These are phyloP conservation scores for Hemileccinum impolitum DNA, from an alignment of 768 basidiomycete species.

Conservation along the genomic window DNA sequence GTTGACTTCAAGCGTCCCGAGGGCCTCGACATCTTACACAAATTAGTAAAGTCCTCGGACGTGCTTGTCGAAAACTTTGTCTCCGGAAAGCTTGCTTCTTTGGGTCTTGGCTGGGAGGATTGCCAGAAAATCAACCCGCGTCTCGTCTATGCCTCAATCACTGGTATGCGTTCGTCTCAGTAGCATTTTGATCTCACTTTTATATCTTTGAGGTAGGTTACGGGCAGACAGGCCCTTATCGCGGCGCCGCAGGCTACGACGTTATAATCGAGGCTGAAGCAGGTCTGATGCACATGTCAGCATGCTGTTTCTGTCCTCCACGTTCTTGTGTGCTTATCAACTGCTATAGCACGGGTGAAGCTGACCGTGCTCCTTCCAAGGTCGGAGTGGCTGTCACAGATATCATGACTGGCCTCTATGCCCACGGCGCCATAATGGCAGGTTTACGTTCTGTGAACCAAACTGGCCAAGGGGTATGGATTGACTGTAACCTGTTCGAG, in stretches of 20 bases:
- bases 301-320: conserved; percentile 16
- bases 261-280: conserved; percentile 87
- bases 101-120: conserved; percentile 86
- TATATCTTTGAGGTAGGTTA: conserved; percentile 46
- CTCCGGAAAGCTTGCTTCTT: conserved; percentile 76
- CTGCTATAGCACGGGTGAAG: conserved; percentile 73
- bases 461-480: conserved; percentile 86
- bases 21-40: conserved; percentile 72
- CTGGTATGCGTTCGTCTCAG: conserved; percentile 47
- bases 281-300: conserved; percentile 91
- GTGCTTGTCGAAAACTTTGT: conserved; percentile 89
- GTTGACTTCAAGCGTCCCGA: conserved; percentile 81
- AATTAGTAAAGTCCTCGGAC: conserved; percentile 71
- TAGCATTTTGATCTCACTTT: neutral
- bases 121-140: conserved; percentile 73
- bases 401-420: conserved; percentile 83
- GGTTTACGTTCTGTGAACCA: conserved; percentile 76
- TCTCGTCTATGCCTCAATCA: conserved; percentile 86
- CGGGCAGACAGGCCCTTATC: conserved; percentile 88
- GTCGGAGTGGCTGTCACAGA: conserved; percentile 96
- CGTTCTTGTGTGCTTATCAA: conserved; percentile 10
- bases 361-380: conserved; percentile 81
- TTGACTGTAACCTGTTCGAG: conserved; percentile 92
- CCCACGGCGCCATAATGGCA: conserved; percentile 91
- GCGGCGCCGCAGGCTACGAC: conserved; percentile 82